These are phyloP conservation scores for Suillus subluteus DNA, from an alignment of 768 basidiomycete species.

Conservation along the genomic window DNA sequence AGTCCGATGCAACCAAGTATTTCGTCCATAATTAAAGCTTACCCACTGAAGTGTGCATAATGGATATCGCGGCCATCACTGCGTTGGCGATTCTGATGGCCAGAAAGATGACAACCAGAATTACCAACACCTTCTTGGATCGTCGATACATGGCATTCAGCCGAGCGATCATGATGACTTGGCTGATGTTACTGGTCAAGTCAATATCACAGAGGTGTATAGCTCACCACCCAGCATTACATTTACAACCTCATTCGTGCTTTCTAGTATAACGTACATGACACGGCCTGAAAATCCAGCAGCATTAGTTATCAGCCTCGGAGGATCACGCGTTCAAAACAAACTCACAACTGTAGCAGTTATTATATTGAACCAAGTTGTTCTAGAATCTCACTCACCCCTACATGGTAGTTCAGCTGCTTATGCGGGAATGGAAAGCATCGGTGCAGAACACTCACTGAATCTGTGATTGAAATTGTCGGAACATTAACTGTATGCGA, in stretches of 20 bases:
- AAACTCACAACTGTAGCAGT: neutral
- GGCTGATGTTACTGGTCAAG: neutral
- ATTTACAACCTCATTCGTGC: neutral
- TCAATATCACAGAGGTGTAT: neutral
- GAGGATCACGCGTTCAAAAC: neutral
- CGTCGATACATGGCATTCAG: neutral
- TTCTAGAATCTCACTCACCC: neutral
- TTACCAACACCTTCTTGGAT: neutral
- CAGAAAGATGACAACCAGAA: neutral
- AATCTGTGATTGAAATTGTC: neutral
- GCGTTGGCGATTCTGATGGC: neutral
- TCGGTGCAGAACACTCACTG: neutral
- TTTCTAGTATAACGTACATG: neutral
- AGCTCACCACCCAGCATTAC: neutral
- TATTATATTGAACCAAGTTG: neutral
- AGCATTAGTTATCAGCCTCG: neutral
- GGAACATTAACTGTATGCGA: neutral
- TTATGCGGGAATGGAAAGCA: neutral
- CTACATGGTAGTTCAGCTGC: neutral
- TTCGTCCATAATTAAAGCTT: neutral
- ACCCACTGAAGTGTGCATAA: neutral
- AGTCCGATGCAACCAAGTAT: neutral
- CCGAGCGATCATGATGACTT: conserved; percentile 3
- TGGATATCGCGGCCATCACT: neutral
- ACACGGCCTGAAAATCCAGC: neutral